Evolutionary conservation across 306 rosid species (phyloP), one percentile per base, ranked within the genome.

Genomic region (Abrus precatorius): DNA sequence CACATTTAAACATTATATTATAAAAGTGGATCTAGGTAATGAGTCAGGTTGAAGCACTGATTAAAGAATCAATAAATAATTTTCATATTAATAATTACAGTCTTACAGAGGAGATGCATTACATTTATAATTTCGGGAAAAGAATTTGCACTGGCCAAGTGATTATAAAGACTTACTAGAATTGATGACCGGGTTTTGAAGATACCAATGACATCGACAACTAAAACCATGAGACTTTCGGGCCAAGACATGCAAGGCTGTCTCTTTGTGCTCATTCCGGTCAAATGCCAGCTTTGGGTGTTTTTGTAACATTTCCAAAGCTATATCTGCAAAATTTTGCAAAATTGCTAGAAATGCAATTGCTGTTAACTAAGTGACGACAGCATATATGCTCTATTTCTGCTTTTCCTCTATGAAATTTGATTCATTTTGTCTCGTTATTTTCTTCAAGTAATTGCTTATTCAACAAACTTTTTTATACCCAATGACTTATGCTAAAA

Each of bases 201-300:
- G 8, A 30, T 67, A 20, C 71, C 76, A 44, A 4, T 8, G 7
- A 9, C 59, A 20, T 34, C 3, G 62, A 44, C 1, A 48, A 27
- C 13, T 45, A 34, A 7, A 57, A 75, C 34, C 65, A 55, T 29
- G 4, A 60, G 75, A 32, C 80, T 76, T 80, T 57, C 76, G 59
- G 55, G 88, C 88, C 83, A 85, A 76, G 67, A 80, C 3, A 76
- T 85, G 88, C 71, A 85, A 72, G 38, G 68, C 88, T 3, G 80
- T 70, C 9, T 85, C 61, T 3, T 44, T 7, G 32, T 75, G 47
- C 27, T 53, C 79, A 47, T 80, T 60, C 6, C 66, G 38, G 1
- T 34, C 36, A 7, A 70, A 70, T 29, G 82, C 87, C 30, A 80
- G 75, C 10, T 0, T 11, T 62, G 72, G 1, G 3, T 7, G 27